Percentiles rank a stretch among this genome's conserved stretches.
phyloP scores from a whole-genome alignment of 1,284 basidiomycete species.

The Heterobasidion parviporum region DNA sequence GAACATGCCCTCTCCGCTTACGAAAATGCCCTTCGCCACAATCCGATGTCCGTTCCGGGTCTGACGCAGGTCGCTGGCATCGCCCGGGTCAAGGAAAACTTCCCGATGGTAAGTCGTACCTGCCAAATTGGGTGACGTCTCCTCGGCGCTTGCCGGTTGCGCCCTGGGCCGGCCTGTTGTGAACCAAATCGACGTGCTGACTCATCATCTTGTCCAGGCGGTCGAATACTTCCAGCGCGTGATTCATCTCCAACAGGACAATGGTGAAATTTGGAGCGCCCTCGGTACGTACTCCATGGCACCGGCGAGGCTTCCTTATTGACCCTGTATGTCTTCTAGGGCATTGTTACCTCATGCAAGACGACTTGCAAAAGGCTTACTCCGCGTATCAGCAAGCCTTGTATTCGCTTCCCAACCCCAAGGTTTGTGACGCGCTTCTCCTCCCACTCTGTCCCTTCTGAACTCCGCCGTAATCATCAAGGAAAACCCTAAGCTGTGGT shows the following conservation, averaged over 20 bases:
- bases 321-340: conserved; percentile 32
- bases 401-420: conserved; percentile 92
- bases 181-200: conserved; percentile 1
- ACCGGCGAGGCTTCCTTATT: conserved; percentile 8
- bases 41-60: conserved; percentile 80
- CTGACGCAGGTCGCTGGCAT: conserved; percentile 89
- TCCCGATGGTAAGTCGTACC: conserved; percentile 59
- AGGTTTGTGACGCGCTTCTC: conserved; percentile 36
- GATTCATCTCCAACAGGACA: conserved; percentile 81
- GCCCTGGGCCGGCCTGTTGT: neutral
- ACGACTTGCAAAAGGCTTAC: conserved; percentile 98
- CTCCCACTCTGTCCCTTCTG: conserved; percentile 4
- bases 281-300: conserved; percentile 48
- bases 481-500: conserved; percentile 98
- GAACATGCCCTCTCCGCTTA: conserved; percentile 86
- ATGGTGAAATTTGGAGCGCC: conserved; percentile 92
- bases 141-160: neutral
- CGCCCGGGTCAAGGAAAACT: conserved; percentile 83
- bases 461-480: conserved; percentile 21
- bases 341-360: conserved; percentile 98
- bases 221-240: conserved; percentile 94
- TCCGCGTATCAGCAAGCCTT: conserved; percentile 98
- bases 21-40: conserved; percentile 88
- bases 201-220: conserved; percentile 42
- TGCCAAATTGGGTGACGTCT: conserved; percentile 5